phyloP scores from a whole-genome alignment of 1,284 basidiomycete species.

The Leccinum fuscescens region DNA sequence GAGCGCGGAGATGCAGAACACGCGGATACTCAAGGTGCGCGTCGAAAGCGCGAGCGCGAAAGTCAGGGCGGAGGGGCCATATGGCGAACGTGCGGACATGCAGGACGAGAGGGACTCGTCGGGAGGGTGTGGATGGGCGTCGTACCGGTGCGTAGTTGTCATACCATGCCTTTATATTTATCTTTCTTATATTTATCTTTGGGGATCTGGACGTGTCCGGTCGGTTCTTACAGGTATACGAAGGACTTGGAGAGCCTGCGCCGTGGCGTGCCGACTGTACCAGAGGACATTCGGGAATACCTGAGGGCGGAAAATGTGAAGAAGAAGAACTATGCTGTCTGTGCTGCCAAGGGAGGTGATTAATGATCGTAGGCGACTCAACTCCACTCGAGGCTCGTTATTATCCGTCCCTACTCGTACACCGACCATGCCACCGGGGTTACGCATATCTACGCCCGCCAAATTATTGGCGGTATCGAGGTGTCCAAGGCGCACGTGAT shows the following conservation, averaged over 20 bases:
- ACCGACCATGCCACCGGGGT: too few species aligned
- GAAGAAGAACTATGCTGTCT: constrained; percentile 23
- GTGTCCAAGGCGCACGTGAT: too few species aligned
- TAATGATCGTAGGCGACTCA: background rate
- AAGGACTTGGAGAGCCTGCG: constrained; percentile 28
- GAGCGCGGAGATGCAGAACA: constrained; percentile 24
- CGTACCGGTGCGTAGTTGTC: constrained; percentile 19
- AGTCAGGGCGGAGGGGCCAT: constrained; percentile 22
- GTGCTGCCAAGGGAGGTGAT: constrained; percentile 15
- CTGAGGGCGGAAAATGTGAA: constrained; percentile 23
- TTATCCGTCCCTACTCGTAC: too few species aligned
- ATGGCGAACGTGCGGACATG: constrained; percentile 23
- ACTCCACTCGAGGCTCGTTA: too few species aligned
- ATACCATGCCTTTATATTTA: background rate
- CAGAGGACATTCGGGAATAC: constrained; percentile 23
- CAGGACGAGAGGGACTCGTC: constrained; percentile 13
- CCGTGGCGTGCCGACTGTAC: constrained; percentile 14
- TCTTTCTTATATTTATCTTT: background rate
- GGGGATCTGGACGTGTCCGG: background rate
- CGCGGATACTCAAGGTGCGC: constrained; percentile 24
- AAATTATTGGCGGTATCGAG: too few species aligned
- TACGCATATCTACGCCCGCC: too few species aligned
- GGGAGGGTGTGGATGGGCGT: constrained; percentile 27
- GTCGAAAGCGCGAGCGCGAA: constrained; percentile 26
- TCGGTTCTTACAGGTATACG: constrained; percentile 19